Conservation (phyloP, 805 yeast species). For the Grigorovia yakushimaensis region DNA sequence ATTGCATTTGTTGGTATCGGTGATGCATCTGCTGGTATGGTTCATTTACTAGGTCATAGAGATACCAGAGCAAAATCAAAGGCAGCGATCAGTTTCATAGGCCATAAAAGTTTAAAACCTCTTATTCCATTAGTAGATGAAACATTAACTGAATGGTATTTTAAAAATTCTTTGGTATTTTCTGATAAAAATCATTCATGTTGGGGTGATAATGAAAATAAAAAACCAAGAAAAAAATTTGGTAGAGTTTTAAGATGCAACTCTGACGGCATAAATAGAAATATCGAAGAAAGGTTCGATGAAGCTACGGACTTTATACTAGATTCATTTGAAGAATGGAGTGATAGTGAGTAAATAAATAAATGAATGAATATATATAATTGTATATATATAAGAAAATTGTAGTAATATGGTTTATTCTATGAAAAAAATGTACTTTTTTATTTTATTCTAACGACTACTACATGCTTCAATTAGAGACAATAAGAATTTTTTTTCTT, state of each 20-base stretch:
- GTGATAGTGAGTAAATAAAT: constrained; percentile 29
- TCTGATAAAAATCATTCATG: constrained; percentile 66
- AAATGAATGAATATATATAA: background rate
- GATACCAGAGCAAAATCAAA: constrained; percentile 53
- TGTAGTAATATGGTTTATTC: background rate
- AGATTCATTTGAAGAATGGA: constrained; percentile 66
- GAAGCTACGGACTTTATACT: constrained; percentile 78
- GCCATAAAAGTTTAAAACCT: constrained; percentile 60
- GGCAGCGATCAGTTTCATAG: constrained; percentile 62
- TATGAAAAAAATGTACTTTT: background rate
- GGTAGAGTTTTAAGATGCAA: constrained; percentile 79
- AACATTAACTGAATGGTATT: constrained; percentile 84
- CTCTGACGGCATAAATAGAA: constrained; percentile 62
- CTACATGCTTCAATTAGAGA: too few species aligned
- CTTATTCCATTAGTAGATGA: constrained; percentile 85
- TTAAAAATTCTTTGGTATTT: constrained; percentile 73
- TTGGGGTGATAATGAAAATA: constrained; percentile 56
- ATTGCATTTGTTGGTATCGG: constrained; percentile 82
- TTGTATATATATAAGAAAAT: background rate
- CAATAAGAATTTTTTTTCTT: too few species aligned
- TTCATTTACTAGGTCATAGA: constrained; percentile 81
- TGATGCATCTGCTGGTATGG: constrained; percentile 77
- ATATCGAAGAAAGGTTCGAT: constrained; percentile 70
- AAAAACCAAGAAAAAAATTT: constrained; percentile 79
- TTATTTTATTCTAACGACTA: too few species aligned